Base-by-base conservation (phyloP, 1,284 basidiomycete species). In the Coniferiporia weirii region DNA sequence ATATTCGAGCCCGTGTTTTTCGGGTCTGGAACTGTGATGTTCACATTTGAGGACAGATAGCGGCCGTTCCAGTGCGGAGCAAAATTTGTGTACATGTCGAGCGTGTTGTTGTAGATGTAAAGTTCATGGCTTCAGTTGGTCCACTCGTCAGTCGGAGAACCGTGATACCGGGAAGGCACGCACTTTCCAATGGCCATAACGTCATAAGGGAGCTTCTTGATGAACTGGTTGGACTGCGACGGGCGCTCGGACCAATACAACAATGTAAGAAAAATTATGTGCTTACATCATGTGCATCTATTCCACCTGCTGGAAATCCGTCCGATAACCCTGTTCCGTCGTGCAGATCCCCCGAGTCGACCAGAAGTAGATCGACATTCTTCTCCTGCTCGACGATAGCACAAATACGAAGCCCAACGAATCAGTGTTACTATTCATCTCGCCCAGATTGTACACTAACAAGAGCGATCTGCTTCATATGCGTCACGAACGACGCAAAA, bases 121-220 rank as follows among this genome's bases (percentile, higher is more conserved):
- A 95, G 73, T 73, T 95, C 93, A 67, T 95, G 93, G 67, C 86
- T 87, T n/a, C 27, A 35, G 5, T 27, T 27, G 27, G 5, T 3
- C 40, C 17, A 52, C 2, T n/a, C 5, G 27, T 51, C 15, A 51
- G 49, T n/a, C 9, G 19, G 27, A 32, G 49, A n/a, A 22, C 34
- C 20, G 34, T 19, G 27, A 51, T 22, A 7, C 19, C 8, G 17
- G 36, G 27, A 12, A 48, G 36, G 40, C 8, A 72, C 82, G 55
- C 65, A 85, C 83, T 95, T 95, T 67, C 94, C 93, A 61, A 95
- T 91, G 0, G 90, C 76, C 66, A 95, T 81, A 7, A 93, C 67
- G 68, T 96, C 94, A 68, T 93, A 95, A 0, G 88, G 84, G 32
- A 95, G 76, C 64, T 84, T 74, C 34, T 83, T 75, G 64, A 95